phyloP scores from a whole-genome alignment of 306 rosid species.

The Crotalaria pallida region DNA sequence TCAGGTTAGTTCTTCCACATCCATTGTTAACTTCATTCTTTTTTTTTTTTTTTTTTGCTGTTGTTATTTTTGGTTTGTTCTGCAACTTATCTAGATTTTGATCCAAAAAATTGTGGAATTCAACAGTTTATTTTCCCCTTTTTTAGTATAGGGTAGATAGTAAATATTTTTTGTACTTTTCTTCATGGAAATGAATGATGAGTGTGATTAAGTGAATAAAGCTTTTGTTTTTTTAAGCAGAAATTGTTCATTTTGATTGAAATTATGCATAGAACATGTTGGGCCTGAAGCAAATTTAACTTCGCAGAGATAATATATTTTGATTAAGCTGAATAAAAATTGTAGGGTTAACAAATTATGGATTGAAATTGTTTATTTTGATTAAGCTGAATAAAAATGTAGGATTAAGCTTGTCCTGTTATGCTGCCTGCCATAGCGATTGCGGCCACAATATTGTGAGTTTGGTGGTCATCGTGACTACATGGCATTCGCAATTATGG shows the following conservation, averaged over 20 bases:
- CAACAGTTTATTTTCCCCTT: neutral
- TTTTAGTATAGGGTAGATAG: no score
- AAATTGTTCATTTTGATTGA: neutral
- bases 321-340: neutral
- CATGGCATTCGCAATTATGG: no score
- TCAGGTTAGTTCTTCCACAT: slow-evolving; percentile 16
- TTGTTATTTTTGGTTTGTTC: neutral
- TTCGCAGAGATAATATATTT: neutral
- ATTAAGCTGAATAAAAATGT: neutral
- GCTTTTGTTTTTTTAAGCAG: neutral
- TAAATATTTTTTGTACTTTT: neutral
- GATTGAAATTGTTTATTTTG: no score
- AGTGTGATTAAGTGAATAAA: neutral
- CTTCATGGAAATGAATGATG: neutral
- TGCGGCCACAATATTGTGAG: no score
- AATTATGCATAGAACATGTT: neutral
- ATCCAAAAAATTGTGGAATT: neutral
- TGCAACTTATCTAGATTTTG: neutral
- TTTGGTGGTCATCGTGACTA: no score
- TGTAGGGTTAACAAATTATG: no score
- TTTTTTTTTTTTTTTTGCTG: neutral
- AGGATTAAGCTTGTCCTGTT: neutral
- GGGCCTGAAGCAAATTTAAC: neutral
- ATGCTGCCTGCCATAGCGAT: no score
- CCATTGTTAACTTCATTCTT: neutral